Conservation (phyloP, 208 protist genomes). For the Lotmaria passim region DNA sequence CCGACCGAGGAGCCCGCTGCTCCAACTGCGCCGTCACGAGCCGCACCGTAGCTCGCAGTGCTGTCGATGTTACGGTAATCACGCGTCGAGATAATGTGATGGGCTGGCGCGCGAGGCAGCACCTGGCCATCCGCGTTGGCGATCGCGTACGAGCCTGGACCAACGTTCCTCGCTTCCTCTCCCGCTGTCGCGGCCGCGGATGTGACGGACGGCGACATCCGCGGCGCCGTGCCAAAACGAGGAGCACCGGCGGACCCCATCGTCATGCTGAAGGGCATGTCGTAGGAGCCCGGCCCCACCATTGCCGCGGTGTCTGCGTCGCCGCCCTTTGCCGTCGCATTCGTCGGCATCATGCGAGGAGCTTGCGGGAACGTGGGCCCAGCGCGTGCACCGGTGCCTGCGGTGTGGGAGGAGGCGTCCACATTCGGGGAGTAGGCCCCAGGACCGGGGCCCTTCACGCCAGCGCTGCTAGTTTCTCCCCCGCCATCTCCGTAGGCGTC, state of each 20-base stretch:
- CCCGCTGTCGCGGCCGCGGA: background rate
- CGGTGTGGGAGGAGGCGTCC: conserved; percentile 9
- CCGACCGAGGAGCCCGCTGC: background rate
- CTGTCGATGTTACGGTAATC: background rate
- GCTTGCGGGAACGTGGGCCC: conserved; percentile 39
- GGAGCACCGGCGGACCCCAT: background rate
- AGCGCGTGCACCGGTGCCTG: background rate
- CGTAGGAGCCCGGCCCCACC: conserved; percentile 61
- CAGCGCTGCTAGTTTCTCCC: no score
- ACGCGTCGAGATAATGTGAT: conserved; percentile 9
- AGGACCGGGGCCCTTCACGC: conserved; percentile 43
- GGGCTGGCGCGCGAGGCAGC: conserved; percentile 26
- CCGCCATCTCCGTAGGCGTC: background rate
- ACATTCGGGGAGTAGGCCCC: conserved; percentile 51
- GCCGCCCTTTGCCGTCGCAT: background rate
- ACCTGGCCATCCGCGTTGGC: conserved; percentile 21
- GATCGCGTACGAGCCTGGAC: conserved; percentile 37
- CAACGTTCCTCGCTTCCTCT: conserved; percentile 10
- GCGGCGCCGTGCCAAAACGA: conserved; percentile 36
- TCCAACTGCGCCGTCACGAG: background rate
- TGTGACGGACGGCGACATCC: conserved; percentile 11
- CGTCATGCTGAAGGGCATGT: conserved; percentile 5
- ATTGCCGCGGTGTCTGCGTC: background rate
- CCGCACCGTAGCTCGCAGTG: no score
- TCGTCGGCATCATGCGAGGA: conserved; percentile 9